phyloP scores from a whole-genome alignment of 192 early-diverging fungal genomes.

The Rhizophagus sp. region DNA sequence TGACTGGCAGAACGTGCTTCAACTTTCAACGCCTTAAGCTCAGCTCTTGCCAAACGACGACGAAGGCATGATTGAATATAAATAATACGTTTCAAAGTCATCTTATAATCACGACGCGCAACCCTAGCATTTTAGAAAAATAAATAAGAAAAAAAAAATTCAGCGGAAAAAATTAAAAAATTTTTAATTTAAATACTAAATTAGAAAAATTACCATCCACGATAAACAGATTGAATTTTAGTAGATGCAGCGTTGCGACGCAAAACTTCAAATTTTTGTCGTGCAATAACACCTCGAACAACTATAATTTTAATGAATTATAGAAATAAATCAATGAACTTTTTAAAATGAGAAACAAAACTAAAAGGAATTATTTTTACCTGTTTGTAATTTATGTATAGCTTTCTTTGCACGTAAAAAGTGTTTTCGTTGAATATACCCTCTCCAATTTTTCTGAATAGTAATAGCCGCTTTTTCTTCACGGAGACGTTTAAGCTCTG shows the following conservation, averaged over 20 bases:
- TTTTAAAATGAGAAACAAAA: background rate
- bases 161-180: background rate
- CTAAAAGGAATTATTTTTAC: background rate
- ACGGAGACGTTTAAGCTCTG: slow-evolving; percentile 54
- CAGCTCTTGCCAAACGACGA: slow-evolving; percentile 66
- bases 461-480: slow-evolving; percentile 67
- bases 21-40: slow-evolving; percentile 68
- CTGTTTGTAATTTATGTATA: slow-evolving; percentile 65
- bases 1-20: slow-evolving; percentile 91
- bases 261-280: slow-evolving; percentile 54
- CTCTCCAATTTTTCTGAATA: slow-evolving; percentile 77
- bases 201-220: slow-evolving; percentile 49
- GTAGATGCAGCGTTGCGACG: slow-evolving; percentile 71
- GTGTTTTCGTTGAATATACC: slow-evolving; percentile 57
- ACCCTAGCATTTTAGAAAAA: slow-evolving; percentile 18
- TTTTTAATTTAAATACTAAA: background rate
- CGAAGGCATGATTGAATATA: slow-evolving; percentile 85
- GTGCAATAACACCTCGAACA: slow-evolving; percentile 68
- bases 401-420: slow-evolving; percentile 47
- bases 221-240: slow-evolving; percentile 73
- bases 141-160: background rate
- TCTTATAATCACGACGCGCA: slow-evolving; percentile 62
- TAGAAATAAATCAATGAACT: no score
- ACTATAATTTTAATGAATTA: slow-evolving; percentile 19
- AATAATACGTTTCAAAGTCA: slow-evolving; percentile 57